A percentile compares a stretch with the other conserved stretches of the same genome.
Evolutionary conservation across 148 eudicot genomes (phyloP).

Genomic region (Mesembryanthemum crystallinum): DNA sequence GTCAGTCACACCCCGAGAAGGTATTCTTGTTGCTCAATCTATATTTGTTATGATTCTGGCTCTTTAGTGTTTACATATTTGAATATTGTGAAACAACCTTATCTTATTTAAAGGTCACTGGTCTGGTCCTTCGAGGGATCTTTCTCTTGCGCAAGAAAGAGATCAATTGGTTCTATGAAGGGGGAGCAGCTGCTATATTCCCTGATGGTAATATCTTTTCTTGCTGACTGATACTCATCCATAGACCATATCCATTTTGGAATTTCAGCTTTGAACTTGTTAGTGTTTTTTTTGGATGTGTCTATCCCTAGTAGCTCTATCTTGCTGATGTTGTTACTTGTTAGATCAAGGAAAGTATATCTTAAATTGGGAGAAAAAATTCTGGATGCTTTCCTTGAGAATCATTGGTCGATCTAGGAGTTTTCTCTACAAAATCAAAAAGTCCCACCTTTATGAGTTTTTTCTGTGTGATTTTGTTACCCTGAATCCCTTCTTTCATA

Average conservation of each 20-base stretch:
- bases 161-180: conserved; percentile 99
- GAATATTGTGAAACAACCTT: background rate
- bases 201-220: conserved; percentile 72
- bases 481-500: too few relatives aligned
- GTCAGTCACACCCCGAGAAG: conserved; percentile 88
- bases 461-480: too few relatives aligned
- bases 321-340: background rate
- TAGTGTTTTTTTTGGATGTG: background rate
- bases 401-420: background rate
- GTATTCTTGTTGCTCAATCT: conserved; percentile 25
- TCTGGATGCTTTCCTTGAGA: background rate
- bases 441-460: too few relatives aligned
- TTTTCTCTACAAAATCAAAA: background rate
- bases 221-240: background rate
- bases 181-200: conserved; percentile 90
- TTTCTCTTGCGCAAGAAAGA: conserved; percentile 95
- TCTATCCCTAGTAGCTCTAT: background rate
- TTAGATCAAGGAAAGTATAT: background rate
- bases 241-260: background rate
- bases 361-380: too few relatives aligned
- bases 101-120: conserved; percentile 61
- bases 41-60: conserved; percentile 6
- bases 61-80: background rate
- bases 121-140: conserved; percentile 89
- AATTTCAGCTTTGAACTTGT: background rate